Percentiles rank a stretch among this genome's conserved stretches.
Conservation (phyloP, 108 stramenopile species). For the Cyclotella distinguenda region DNA sequence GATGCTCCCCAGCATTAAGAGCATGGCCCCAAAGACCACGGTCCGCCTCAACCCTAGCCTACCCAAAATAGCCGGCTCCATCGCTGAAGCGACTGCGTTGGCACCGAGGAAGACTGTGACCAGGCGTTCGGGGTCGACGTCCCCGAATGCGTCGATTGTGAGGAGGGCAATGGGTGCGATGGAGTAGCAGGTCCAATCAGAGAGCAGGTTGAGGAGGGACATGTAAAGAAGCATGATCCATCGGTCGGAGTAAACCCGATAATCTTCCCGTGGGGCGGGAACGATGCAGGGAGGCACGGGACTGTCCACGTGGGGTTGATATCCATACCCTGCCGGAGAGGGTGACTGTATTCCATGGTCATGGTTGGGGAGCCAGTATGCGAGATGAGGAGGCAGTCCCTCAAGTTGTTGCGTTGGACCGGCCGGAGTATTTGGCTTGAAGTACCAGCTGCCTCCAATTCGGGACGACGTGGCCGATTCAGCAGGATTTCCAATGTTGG, state of each 20-base stretch:
- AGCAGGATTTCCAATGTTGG: no score
- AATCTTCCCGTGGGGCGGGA: constrained; percentile 11
- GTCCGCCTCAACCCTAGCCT: constrained; percentile 77
- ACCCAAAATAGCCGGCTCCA: constrained; percentile 81
- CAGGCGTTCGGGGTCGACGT: constrained; percentile 79
- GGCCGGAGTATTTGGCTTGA: background rate
- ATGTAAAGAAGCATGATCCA: constrained; percentile 83
- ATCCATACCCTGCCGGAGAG: background rate
- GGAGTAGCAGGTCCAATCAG: constrained; percentile 89
- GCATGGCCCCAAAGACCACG: constrained; percentile 69
- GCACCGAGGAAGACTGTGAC: constrained; percentile 79
- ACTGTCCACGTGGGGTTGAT: background rate
- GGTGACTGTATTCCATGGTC: background rate
- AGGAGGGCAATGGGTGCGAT: constrained; percentile 84
- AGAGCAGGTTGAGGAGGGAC: constrained; percentile 80
- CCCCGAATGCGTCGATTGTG: constrained; percentile 70
- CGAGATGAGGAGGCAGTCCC: background rate
- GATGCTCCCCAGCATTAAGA: constrained; percentile 82
- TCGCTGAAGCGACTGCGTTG: constrained; percentile 76
- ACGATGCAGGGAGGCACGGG: background rate
- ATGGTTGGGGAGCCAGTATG: background rate
- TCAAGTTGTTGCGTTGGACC: background rate
- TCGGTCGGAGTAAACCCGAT: constrained; percentile 26
- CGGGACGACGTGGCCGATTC: background rate
- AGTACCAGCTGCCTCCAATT: constrained; percentile 9